Base-by-base conservation (phyloP, 306 rosid species). In the Lagenaria siceraria region DNA sequence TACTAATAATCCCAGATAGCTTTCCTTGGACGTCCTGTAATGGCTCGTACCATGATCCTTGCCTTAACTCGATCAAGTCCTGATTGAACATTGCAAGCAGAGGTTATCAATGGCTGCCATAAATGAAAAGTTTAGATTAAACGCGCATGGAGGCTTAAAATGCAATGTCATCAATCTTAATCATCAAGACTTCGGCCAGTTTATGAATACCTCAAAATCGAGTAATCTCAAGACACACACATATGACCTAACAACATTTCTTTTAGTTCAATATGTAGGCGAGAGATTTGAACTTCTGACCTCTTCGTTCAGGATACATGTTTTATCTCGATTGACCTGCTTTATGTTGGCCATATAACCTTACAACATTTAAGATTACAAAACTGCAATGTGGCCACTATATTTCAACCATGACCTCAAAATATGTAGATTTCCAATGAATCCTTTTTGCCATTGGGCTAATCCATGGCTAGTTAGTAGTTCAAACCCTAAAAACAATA, bases 21-120 rank as follows among this genome's bases (percentile, higher is more conserved):
- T 82, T 84, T 76, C 97, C 91, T 80, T 83, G 86, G 84, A 89
- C 74, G 53, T 82, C 91, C 78, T 87, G 84, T 82, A 92, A 79
- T 12, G 97, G 97, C 52, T 88, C 88, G 63, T 90, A 92, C 98
- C 97, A 95, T 6, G 97, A 90, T 76, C 97, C 98, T 84, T 87
- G 87, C 85, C 97, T 85, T 25, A 76, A 76, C 56, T 76, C 79
- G 25, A 76, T 76, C 71, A 14, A 36, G 10, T 60, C 79, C 79
- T 76, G 46, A 78, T 81, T 51, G 13, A 22, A 21, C 55, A 69
- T 42, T 43, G 21, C 42, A 66, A 46, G 55, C 74, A 31, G 31
- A 49, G 42, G 27, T 63, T 48, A 15, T 19, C 33, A 35, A 61
- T 43, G 68, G 40, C 14, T 19, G 17, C 56, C n/a, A 43, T 31